Percentiles rank a stretch among this genome's conserved stretches.
Evolutionary conservation across 2,329 filamentous ascomycete genomes (phyloP).

Genomic region (Fusarium phyllophilum): DNA sequence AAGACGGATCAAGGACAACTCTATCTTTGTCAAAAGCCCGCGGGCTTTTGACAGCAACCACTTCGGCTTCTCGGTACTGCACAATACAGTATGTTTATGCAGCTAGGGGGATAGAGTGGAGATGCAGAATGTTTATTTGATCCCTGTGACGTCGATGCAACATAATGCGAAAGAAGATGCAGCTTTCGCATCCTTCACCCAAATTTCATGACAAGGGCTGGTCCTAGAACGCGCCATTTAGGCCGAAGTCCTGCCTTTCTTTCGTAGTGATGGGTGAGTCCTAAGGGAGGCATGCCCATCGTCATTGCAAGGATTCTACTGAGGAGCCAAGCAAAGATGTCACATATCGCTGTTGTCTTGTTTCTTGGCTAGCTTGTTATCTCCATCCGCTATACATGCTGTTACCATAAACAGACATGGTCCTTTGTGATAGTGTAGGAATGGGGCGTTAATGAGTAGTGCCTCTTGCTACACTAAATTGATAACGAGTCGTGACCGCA

Average conservation of each 20-base stretch:
- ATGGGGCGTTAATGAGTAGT: neutral
- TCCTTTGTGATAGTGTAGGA: neutral
- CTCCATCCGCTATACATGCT: neutral
- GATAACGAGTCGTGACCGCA: neutral
- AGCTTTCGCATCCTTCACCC: neutral
- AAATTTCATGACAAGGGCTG: neutral
- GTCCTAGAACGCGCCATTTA: constrained; percentile 7
- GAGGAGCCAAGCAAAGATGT: neutral
- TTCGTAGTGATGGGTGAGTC: no score
- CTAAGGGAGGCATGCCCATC: neutral
- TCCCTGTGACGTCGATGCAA: constrained; percentile 4
- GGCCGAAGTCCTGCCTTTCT: neutral
- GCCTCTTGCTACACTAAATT: neutral
- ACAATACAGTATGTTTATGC: neutral
- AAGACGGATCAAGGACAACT: neutral
- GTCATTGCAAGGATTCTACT: neutral
- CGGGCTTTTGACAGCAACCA: neutral
- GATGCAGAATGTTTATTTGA: constrained; percentile 3
- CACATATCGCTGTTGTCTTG: neutral
- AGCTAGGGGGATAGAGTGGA: constrained; percentile 10
- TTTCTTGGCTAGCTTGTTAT: neutral
- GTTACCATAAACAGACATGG: neutral
- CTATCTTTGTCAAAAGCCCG: neutral
- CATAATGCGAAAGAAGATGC: neutral
- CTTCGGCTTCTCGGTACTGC: neutral